phyloP scores from a whole-genome alignment of 2,329 filamentous ascomycete genomes.

The Ceratocystis alfenasii region DNA sequence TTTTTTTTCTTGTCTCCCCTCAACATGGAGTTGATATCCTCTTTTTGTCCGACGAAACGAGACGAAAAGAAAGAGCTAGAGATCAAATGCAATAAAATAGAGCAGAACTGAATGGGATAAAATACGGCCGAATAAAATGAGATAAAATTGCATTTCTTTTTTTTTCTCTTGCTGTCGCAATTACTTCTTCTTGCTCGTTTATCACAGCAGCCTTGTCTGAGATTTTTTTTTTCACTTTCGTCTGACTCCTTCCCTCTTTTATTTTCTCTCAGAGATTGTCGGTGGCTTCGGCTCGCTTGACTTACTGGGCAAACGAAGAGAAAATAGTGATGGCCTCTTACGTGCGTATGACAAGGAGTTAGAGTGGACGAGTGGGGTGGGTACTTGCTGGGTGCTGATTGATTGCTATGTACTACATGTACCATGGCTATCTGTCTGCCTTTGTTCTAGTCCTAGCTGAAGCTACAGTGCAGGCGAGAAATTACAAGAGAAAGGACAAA shows the following conservation, averaged over 20 bases:
- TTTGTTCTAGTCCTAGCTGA: background rate
- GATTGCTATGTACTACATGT: background rate
- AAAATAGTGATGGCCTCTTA: background rate
- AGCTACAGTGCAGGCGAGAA: background rate
- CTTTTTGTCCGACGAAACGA: slow-evolving; percentile 1
- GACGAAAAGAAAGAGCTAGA: background rate
- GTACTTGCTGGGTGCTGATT: background rate
- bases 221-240: background rate
- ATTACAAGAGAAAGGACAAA: background rate
- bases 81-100: background rate
- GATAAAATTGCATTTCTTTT: background rate
- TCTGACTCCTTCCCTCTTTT: background rate
- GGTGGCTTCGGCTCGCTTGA: background rate
- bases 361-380: background rate
- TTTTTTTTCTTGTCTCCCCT: background rate
- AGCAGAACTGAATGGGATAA: background rate
- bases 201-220: slow-evolving; percentile 3
- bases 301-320: background rate
- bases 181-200: background rate
- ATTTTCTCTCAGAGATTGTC: background rate
- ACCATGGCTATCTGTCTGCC: background rate
- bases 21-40: background rate
- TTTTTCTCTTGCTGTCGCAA: background rate
- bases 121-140: background rate
- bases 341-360: slow-evolving; percentile 5